Percentiles rank a stretch among this genome's conserved stretches.
Conservation (phyloP, 352 stramenopile genomes). For the Pythium grandisporangium region DNA sequence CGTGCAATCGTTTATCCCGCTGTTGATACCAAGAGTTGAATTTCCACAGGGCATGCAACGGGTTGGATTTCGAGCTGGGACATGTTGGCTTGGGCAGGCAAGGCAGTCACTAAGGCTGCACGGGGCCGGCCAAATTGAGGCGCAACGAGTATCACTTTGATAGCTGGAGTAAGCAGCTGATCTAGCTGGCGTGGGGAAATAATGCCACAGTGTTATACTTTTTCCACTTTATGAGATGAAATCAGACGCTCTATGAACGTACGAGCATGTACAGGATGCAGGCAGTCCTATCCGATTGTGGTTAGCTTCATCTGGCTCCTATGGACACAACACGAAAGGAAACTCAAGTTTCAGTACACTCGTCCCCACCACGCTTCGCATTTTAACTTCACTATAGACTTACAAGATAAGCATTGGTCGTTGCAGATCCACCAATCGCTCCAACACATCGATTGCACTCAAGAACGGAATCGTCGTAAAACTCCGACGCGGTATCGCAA, state of each 20-base stretch:
- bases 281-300: slow-evolving; percentile 14
- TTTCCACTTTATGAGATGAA: too few species aligned
- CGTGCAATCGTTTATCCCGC: slow-evolving; percentile 27
- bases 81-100: slow-evolving; percentile 22
- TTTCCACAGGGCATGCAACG: slow-evolving; percentile 50
- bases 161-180: slow-evolving; percentile 5
- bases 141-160: slow-evolving; percentile 24
- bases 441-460: slow-evolving; percentile 38
- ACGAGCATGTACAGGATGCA: slow-evolving; percentile 37
- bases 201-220: too few species aligned
- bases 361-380: too few species aligned
- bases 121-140: slow-evolving; percentile 51
- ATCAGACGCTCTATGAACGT: too few species aligned
- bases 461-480: slow-evolving; percentile 46
- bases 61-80: slow-evolving; percentile 27
- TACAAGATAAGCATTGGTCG: slow-evolving; percentile 28
- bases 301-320: slow-evolving; percentile 24
- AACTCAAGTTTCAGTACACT: too few species aligned
- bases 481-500: slow-evolving; percentile 31
- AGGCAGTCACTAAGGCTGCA: slow-evolving; percentile 39
- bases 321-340: neutral
- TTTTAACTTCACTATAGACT: slow-evolving; percentile 3
- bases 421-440: slow-evolving; percentile 19
- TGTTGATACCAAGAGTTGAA: slow-evolving; percentile 37
- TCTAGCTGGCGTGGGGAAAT: too few species aligned